Percentiles rank a stretch among this genome's conserved stretches.
Conservation (phyloP, 805 yeast species). For the Scheffersomyces ergatensis region DNA sequence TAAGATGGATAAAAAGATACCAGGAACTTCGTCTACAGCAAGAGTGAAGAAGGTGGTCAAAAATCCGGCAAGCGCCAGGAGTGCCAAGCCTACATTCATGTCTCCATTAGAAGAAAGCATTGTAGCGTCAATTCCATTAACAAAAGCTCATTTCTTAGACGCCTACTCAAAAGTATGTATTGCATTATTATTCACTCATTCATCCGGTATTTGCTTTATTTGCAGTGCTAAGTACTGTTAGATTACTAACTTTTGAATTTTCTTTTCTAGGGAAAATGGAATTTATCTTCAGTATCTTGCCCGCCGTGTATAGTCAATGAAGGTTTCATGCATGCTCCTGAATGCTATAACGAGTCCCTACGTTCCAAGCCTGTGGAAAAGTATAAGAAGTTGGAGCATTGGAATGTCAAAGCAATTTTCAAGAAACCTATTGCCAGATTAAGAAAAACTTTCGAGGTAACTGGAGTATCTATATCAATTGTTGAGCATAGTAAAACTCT, state of each 20-base stretch:
- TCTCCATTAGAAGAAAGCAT: conserved; percentile 17
- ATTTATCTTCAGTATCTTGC: conserved; percentile 50
- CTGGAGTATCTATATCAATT: conserved; percentile 61
- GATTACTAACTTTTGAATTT: background rate
- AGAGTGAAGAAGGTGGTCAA: background rate
- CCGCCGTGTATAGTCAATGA: conserved; percentile 50
- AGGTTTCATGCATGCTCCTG: conserved; percentile 61
- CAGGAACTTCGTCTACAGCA: background rate
- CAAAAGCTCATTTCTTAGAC: conserved; percentile 54
- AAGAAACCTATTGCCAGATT: conserved; percentile 35
- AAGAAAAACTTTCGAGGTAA: conserved; percentile 40
- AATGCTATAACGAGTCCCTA: conserved; percentile 46
- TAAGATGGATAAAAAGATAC: background rate
- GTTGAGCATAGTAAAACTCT: conserved; percentile 47
- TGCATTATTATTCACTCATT: no score
- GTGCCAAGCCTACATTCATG: conserved; percentile 9
- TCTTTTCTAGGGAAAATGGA: conserved; percentile 48
- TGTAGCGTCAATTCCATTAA: conserved; percentile 22
- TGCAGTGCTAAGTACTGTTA: no score
- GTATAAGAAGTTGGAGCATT: conserved; percentile 41
- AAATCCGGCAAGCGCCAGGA: background rate
- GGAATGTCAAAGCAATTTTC: conserved; percentile 43
- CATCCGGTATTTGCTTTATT: no score
- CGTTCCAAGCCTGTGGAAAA: conserved; percentile 44
- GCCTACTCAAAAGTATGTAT: conserved; percentile 43